Percentiles rank a stretch among this genome's conserved stretches.
Conservation (phyloP, 805 yeast species). For the Tetrapisispora namnaoensis region DNA sequence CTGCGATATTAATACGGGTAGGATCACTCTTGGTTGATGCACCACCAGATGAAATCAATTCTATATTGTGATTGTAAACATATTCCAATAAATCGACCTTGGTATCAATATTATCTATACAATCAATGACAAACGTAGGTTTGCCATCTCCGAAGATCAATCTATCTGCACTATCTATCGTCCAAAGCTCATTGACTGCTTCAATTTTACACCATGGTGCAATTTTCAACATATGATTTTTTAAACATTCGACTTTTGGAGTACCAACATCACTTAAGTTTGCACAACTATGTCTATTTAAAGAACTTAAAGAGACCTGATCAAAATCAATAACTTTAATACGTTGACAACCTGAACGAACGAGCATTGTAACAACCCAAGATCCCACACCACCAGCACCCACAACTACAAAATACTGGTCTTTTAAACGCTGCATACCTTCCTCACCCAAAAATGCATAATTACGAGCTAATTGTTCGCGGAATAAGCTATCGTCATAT, state of each 20-base stretch:
- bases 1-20: slow-evolving; percentile 80
- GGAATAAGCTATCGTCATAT: slow-evolving; percentile 60
- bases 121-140: slow-evolving; percentile 82
- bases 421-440: slow-evolving; percentile 66
- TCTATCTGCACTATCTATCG: slow-evolving; percentile 50
- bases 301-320: slow-evolving; percentile 85
- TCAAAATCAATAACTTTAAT: slow-evolving; percentile 86
- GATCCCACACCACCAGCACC: slow-evolving; percentile 99
- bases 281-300: slow-evolving; percentile 93
- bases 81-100: slow-evolving; percentile 80
- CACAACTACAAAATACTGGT: slow-evolving; percentile 62
- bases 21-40: slow-evolving; percentile 97
- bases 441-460: slow-evolving; percentile 84
- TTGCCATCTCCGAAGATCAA: slow-evolving; percentile 39
- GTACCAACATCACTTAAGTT: slow-evolving; percentile 85
- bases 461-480: slow-evolving; percentile 89
- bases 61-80: slow-evolving; percentile 49
- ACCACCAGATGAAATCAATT: slow-evolving; percentile 89
- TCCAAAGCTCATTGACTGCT: slow-evolving; percentile 71
- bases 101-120: slow-evolving; percentile 96
- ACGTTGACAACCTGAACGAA: slow-evolving; percentile 79
- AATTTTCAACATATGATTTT: slow-evolving; percentile 52
- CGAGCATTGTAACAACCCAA: slow-evolving; percentile 86
- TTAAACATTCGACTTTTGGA: slow-evolving; percentile 76
- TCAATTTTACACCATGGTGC: slow-evolving; percentile 95